Conservation (phyloP, 2,329 filamentous ascomycete species). For the Clarireedia sp. region DNA sequence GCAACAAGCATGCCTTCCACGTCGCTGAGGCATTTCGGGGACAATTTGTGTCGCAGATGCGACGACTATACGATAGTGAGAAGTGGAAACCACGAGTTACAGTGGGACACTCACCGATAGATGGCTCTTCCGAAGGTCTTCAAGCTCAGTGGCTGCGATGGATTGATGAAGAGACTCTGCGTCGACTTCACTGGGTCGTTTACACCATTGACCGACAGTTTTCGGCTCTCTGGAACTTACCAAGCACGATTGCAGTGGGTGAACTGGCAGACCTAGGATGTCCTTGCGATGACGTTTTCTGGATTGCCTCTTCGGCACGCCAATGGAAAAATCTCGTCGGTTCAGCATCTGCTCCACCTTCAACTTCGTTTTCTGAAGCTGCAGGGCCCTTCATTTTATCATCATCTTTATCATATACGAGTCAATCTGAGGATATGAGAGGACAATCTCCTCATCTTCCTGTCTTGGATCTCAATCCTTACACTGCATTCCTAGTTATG, state of each 20-base stretch:
- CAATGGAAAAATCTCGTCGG: constrained; percentile 22
- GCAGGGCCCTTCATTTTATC: constrained; percentile 20
- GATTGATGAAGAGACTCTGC: constrained; percentile 18
- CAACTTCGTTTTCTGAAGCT: constrained; percentile 18
- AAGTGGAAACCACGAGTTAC: background rate
- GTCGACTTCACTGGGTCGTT: constrained; percentile 20
- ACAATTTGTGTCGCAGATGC: constrained; percentile 18
- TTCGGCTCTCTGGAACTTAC: constrained; percentile 19
- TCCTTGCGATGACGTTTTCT: constrained; percentile 24
- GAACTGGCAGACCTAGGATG: constrained; percentile 19
- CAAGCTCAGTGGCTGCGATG: constrained; percentile 18
- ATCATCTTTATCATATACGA: background rate
- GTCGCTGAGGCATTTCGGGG: constrained; percentile 20
- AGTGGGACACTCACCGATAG: background rate
- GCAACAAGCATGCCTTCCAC: constrained; percentile 23
- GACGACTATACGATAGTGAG: constrained; percentile 12
- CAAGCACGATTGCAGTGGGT: constrained; percentile 19
- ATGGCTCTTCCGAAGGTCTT: background rate
- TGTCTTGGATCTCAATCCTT: constrained; percentile 20
- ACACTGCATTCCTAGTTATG: constrained; percentile 21
- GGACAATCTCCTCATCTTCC: constrained; percentile 4
- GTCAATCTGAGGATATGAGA: background rate
- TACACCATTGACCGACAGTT: constrained; percentile 22
- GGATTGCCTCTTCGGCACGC: constrained; percentile 18
- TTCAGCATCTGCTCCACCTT: constrained; percentile 17